Percentiles rank a stretch among this genome's conserved stretches.
Evolutionary conservation across 78 protist species (phyloP).

Genomic region (Speleostelium caveatum): DNA sequence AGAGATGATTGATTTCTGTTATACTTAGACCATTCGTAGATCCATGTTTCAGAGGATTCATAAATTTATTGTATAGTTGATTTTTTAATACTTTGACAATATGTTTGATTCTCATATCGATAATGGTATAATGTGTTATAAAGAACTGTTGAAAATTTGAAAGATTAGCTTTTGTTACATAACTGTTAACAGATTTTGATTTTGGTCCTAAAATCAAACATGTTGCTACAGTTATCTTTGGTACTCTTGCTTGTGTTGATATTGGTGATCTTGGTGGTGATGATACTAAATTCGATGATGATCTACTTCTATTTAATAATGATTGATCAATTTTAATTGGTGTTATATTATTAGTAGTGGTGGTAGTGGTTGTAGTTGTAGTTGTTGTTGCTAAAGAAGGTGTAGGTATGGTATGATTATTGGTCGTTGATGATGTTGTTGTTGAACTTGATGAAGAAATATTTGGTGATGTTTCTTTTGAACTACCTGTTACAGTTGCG

Average conservation of each 20-base stretch:
- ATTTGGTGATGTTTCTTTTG: neutral
- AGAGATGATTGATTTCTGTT: constrained; percentile 47
- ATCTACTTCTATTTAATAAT: neutral
- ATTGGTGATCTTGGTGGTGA: constrained; percentile 27
- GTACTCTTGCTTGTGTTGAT: constrained; percentile 23
- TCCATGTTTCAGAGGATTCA: constrained; percentile 21
- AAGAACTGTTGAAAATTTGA: constrained; percentile 70
- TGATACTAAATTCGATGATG: constrained; percentile 24
- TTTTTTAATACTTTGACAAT: constrained; percentile 66
- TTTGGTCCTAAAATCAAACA: constrained; percentile 75
- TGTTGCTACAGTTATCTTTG: constrained; percentile 53
- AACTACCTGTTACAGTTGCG: neutral
- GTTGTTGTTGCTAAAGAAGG: neutral
- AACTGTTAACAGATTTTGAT: neutral
- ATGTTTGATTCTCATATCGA: constrained; percentile 56
- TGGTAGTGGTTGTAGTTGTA: neutral
- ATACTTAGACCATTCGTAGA: constrained; percentile 30
- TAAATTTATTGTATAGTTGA: constrained; percentile 45
- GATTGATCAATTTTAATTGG: neutral
- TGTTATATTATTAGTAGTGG: constrained; percentile 7
- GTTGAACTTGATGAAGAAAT: neutral
- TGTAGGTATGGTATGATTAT: neutral
- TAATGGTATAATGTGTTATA: constrained; percentile 47
- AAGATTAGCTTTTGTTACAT: neutral
- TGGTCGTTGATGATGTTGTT: neutral